These are phyloP conservation scores for Metschnikowia gelsemii DNA, from an alignment of 805 yeast genomes.

Conservation along the genomic window DNA sequence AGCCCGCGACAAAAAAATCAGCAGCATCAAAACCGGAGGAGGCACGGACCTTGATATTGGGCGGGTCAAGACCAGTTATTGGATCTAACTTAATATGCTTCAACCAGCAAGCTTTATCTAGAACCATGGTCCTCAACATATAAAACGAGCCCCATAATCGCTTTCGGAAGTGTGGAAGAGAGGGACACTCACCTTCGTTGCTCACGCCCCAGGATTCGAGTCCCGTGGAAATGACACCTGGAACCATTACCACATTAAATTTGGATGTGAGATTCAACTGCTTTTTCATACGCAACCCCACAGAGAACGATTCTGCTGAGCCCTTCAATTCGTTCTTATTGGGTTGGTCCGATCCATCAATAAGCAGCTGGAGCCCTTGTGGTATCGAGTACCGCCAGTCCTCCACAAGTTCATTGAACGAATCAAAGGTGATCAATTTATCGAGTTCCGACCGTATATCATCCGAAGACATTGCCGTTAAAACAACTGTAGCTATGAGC, in stretches of 20 bases:
- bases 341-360: constrained; percentile 53
- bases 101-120: constrained; percentile 92
- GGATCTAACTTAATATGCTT: constrained; percentile 87
- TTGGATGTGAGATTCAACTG: constrained; percentile 54
- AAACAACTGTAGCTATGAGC: constrained; percentile 58
- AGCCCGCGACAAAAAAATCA: constrained; percentile 94
- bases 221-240: constrained; percentile 95
- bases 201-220: constrained; percentile 88
- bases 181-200: constrained; percentile 72
- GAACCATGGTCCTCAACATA: constrained; percentile 88
- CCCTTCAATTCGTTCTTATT: constrained; percentile 41
- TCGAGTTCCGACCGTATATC: constrained; percentile 47
- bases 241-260: constrained; percentile 86
- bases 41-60: constrained; percentile 74
- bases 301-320: constrained; percentile 81
- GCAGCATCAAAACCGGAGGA: constrained; percentile 97
- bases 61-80: constrained; percentile 91
- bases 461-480: constrained; percentile 43
- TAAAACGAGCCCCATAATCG: constrained; percentile 96
- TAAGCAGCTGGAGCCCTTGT: constrained; percentile 53
- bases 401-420: constrained; percentile 55
- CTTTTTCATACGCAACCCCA: constrained; percentile 62
- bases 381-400: constrained; percentile 75
- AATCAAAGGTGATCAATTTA: constrained; percentile 52
- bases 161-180: constrained; percentile 81